Conservation (phyloP, 768 basidiomycete genomes). For the Psilocybe sp. region DNA sequence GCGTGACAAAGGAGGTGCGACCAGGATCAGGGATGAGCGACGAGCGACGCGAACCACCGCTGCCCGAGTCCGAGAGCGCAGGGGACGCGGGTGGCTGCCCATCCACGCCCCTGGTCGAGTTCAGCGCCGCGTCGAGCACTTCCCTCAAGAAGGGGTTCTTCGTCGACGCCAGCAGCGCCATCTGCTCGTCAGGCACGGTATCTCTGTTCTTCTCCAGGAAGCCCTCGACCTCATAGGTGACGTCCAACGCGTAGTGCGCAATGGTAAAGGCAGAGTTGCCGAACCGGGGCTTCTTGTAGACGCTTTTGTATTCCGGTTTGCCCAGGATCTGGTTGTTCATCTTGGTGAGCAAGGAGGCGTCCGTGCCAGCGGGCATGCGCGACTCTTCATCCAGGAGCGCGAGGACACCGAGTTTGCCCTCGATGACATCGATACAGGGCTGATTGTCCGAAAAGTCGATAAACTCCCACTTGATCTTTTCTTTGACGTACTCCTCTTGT, state of each 20-base stretch:
- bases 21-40: conserved; percentile 89
- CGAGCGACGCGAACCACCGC: conserved; percentile 73
- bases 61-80: conserved; percentile 74
- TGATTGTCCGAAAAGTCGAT: conserved; percentile 99
- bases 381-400: conserved; percentile 97
- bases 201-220: conserved; percentile 99
- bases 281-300: conserved; percentile 99
- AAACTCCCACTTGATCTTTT: conserved; percentile 99
- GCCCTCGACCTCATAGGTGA: conserved; percentile 97
- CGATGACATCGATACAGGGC: conserved; percentile 97
- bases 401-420: conserved; percentile 93
- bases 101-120: conserved; percentile 65
- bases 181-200: conserved; percentile 98
- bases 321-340: conserved; percentile 74
- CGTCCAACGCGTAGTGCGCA: conserved; percentile 96
- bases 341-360: conserved; percentile 91
- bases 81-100: conserved; percentile 73
- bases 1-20: conserved; percentile 65
- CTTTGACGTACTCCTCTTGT: conserved; percentile 98
- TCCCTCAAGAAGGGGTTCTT: conserved; percentile 94
- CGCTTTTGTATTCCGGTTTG: conserved; percentile 80
- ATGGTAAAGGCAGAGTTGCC: conserved; percentile 97
- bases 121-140: conserved; percentile 87
- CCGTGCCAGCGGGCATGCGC: conserved; percentile 89
- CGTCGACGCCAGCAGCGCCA: conserved; percentile 80